Evolutionary conservation across 108 stramenopile species (phyloP), one percentile per base, ranked within the genome.

Genomic region (Schizochytrium sp.): DNA sequence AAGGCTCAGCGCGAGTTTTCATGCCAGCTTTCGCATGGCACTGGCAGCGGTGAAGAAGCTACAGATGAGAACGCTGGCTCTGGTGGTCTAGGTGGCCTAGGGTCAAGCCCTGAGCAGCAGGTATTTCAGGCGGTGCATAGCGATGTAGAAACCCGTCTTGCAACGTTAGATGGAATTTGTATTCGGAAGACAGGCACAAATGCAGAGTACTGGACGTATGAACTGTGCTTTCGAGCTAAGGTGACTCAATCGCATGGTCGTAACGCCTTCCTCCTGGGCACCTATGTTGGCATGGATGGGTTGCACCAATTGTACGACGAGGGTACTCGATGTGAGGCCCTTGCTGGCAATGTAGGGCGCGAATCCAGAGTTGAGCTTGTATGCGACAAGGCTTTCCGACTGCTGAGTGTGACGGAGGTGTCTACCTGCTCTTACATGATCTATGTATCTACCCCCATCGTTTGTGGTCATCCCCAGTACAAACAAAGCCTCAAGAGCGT

Each of bases 211-310:
- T 83, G 76, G 76, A 83, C 49, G 76, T 83, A 83, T 42, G 5
- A 56, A 40, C 76, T 83, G 8, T 83, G 76, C 76, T 83, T 83
- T 83, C 50, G 55, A 38, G 10, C 28, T 8, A 83, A 42, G 28
- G 53, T 83, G 8, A 83, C 76, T 10, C 76, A 83, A 40, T 83
- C 76, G 10, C 76, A 83, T 42, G 76, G 76, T 40, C 76, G 76
- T 53, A 28, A 83, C 76, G 10, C 28, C 15, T 83, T 83, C 40
- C 47, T 40, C 5, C 53, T 83, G 76, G 76, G 76, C 45, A 83
- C 76, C 53, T 83, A 83, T 28, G 53, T 49, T 8, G 76, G 76
- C 12, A 83, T 83, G 47, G 76, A 83, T 10, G 76, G 76, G 10
- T 47, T 55, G 17, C 12, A 49, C 76, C 76, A 83, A 40, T n/a